Evolutionary conservation across 306 rosid genomes (phyloP).

Genomic region (Clitoria ternatea): DNA sequence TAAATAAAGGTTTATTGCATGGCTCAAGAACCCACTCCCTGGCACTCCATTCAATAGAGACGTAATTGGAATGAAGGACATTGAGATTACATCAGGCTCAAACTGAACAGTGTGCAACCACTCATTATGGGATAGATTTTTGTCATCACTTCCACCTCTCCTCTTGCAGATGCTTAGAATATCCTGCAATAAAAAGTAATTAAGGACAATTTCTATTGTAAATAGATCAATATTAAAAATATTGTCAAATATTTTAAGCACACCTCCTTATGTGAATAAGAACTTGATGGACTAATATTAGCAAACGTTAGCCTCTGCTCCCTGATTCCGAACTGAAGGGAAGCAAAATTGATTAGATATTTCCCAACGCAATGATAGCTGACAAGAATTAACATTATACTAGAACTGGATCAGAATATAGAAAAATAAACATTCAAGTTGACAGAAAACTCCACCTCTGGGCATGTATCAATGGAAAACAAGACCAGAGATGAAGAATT

Average conservation of each 20-base stretch:
- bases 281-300: conserved; percentile 65
- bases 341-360: conserved; percentile 29
- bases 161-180: conserved; percentile 67
- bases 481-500: background rate
- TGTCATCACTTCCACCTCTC: conserved; percentile 79
- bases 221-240: conserved; percentile 6
- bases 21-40: conserved; percentile 98
- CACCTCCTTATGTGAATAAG: conserved; percentile 92
- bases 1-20: conserved; percentile 93
- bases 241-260: conserved; percentile 21
- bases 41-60: conserved; percentile 92
- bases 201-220: conserved; percentile 10
- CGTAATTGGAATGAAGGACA: conserved; percentile 92
- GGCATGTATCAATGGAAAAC: background rate
- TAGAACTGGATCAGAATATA: background rate
- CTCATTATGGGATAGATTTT: conserved; percentile 57
- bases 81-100: conserved; percentile 90
- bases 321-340: conserved; percentile 66
- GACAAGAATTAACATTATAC: background rate
- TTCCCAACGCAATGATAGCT: background rate
- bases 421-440: background rate
- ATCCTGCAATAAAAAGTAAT: conserved; percentile 53
- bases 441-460: background rate
- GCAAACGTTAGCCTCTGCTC: conserved; percentile 81
- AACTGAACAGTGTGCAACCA: conserved; percentile 88